These are phyloP conservation scores for Scheffersomyces parashehatae DNA, from an alignment of 1,139 yeast genomes.

Conservation along the genomic window DNA sequence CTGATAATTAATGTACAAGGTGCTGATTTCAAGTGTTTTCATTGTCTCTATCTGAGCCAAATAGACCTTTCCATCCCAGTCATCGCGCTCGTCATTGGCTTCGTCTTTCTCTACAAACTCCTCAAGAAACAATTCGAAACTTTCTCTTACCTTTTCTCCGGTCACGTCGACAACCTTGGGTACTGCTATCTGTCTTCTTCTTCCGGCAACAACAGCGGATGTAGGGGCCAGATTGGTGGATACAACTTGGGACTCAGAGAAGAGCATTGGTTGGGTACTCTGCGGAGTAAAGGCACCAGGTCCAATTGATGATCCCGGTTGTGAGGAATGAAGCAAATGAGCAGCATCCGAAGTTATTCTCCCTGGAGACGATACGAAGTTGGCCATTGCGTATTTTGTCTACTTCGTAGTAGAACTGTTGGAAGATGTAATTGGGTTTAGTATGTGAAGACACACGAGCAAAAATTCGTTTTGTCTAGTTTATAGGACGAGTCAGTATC, in stretches of 20 bases:
- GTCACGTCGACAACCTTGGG: slow-evolving; percentile 89
- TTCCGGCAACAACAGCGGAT: slow-evolving; percentile 29
- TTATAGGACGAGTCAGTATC: slow-evolving; percentile 1
- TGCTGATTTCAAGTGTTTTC: slow-evolving; percentile 72
- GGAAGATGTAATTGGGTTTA: not conserved
- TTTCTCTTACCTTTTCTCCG: slow-evolving; percentile 90
- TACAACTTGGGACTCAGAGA: slow-evolving; percentile 18
- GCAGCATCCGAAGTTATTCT: slow-evolving; percentile 50
- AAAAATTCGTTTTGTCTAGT: no score
- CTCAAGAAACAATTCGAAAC: slow-evolving; percentile 79
- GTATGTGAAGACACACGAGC: slow-evolving; percentile 13
- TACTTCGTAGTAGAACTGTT: not conserved
- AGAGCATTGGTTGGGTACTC: slow-evolving; percentile 11
- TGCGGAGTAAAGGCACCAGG: slow-evolving; percentile 30
- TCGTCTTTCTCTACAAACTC: slow-evolving; percentile 50
- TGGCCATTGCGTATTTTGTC: slow-evolving; percentile 28
- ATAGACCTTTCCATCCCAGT: slow-evolving; percentile 61
- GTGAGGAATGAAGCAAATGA: slow-evolving; percentile 42
- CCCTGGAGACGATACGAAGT: slow-evolving; percentile 49
- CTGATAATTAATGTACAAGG: slow-evolving; percentile 82
- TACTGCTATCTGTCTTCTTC: slow-evolving; percentile 62
- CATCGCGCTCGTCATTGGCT: slow-evolving; percentile 33
- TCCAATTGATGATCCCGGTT: slow-evolving; percentile 47
- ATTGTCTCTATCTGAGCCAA: slow-evolving; percentile 80
- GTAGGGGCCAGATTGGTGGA: slow-evolving; percentile 16